Base-by-base conservation (phyloP, 805 yeast species). In the Cyberlindnera samutprakarnensis region DNA sequence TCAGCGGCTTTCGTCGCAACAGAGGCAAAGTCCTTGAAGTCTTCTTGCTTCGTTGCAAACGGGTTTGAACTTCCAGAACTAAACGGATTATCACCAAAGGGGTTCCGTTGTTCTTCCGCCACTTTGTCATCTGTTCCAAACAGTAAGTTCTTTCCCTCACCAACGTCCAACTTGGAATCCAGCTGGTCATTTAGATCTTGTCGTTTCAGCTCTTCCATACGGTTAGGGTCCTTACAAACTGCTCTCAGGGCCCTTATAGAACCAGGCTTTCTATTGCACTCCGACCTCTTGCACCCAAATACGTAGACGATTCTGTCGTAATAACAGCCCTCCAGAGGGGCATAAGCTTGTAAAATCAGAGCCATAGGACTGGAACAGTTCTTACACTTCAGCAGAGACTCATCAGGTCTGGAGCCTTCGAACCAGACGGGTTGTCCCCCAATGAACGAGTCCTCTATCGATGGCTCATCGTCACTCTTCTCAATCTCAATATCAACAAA, bases 271-370 rank as follows among this genome's bases (percentile, higher is more conserved):
- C 84, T 66, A 27, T 80, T 68, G 54, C 98, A 92, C 0, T 57
- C 44, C 15, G 72, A 61, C 27, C 72, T 69, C 13, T 61, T 50
- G 57, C 98, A 92, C 2, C 77, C 75, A 52, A 90, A 83, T 0
- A 92, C 67, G 49, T 90, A 92, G 13, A 92, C 56, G 4, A 75
- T 76, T 38, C 98, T 71, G 47, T 85, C 95, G 50, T 88, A 86
- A 25, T 75, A 62, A 9, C 78, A 66, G 22, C 70, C 70, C 21
- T 77, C 84, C 25, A 88, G 56, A 1, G 94, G 94, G 0, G 95
- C 80, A 56, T 70, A 80, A 2, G 90, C 80, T 53, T 92, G 97
- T 2, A 79, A 56, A 19, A 88, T 61, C 28, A 90, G 57, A 11
- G 81, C 72, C 78, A 86, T 68, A 12, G 64, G 58, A 8, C 62